Evolutionary conservation across 2,329 filamentous ascomycete genomes (phyloP), one percentile per base, ranked within the genome.

Genomic region (Fusarium sacchari): DNA sequence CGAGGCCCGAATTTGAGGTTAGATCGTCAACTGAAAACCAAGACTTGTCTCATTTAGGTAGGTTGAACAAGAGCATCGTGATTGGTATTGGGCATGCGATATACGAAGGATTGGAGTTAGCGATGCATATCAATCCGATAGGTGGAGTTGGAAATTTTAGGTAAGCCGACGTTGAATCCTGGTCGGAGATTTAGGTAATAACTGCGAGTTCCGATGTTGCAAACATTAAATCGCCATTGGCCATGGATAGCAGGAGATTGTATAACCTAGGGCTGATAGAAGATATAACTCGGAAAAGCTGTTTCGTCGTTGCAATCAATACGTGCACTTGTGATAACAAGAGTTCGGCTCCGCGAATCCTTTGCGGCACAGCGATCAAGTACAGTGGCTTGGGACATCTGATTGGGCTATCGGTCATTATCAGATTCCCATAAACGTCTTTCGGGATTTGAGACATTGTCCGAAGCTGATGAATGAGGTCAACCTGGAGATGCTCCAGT

Each of bases 151-250:
- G 0, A 26, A 4, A 3, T 15, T 28, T 18, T 34, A 52, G 9
- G 32, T 52, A 36, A 52, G 30, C 49, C 36, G 30, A 52, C n/a
- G 12, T 20, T 11, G 2, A 50, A 24, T 20, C 1, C 4, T 24
- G 0, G 12, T 7, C 17, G 34, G 22, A 28, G 15, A 32, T 49
- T 3, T 13, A 11, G 20, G 6, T 24, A 50, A 50, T 4, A 14
- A 50, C 7, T 24, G 6, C 3, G 3, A 5, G 3, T 15, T 24
- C 22, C 1, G 8, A 0, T 7, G 12, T 2, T 4, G 4, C 6
- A 50, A 15, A 14, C 4, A 17, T 14, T 7, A 12, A 14, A 12
- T 5, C 0, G 24, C 4, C 0, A 34, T 34, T 34, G 47, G n/a
- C 2, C 3, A 34, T 24, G 7, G 8, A 24, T 2, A 34, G 17